These are phyloP conservation scores for Lagerstroemia speciosa DNA, from an alignment of 345 rosid species.

Conservation along the genomic window DNA sequence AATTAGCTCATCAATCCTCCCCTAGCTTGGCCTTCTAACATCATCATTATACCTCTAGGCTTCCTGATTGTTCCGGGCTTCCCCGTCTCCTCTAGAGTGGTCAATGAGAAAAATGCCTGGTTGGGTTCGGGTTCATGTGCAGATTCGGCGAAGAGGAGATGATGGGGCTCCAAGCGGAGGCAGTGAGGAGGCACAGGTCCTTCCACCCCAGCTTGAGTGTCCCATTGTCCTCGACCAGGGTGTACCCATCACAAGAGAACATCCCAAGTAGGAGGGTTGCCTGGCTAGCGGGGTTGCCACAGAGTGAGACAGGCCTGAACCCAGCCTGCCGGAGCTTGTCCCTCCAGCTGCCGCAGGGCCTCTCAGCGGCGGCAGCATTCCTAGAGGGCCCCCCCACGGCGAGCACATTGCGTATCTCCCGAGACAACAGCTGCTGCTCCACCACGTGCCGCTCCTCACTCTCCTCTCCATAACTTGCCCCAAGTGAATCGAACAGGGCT, in stretches of 20 bases:
- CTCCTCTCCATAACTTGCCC: conserved; percentile 94
- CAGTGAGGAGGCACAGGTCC: conserved; percentile 94
- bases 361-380: conserved; percentile 40
- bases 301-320: conserved; percentile 70
- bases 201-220: conserved; percentile 97
- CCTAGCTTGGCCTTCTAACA: background rate
- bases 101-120: conserved; percentile 19
- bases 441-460: conserved; percentile 96
- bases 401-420: conserved; percentile 77
- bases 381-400: conserved; percentile 85
- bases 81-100: background rate
- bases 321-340: conserved; percentile 84
- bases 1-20: background rate
- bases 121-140: conserved; percentile 3
- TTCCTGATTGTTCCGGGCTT: background rate
- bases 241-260: conserved; percentile 94
- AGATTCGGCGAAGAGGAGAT: conserved; percentile 16
- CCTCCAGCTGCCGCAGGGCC: conserved; percentile 72
- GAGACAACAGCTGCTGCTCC: conserved; percentile 88
- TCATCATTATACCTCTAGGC: background rate
- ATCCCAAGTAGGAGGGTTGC: conserved; percentile 83
- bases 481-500: conserved; percentile 82
- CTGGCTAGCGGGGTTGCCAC: conserved; percentile 88
- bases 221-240: conserved; percentile 89
- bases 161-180: conserved; percentile 90